Evolutionary conservation across 2,329 filamentous ascomycete species (phyloP), one percentile per base, ranked within the genome.

Genomic region (Penicillium corylophilum): DNA sequence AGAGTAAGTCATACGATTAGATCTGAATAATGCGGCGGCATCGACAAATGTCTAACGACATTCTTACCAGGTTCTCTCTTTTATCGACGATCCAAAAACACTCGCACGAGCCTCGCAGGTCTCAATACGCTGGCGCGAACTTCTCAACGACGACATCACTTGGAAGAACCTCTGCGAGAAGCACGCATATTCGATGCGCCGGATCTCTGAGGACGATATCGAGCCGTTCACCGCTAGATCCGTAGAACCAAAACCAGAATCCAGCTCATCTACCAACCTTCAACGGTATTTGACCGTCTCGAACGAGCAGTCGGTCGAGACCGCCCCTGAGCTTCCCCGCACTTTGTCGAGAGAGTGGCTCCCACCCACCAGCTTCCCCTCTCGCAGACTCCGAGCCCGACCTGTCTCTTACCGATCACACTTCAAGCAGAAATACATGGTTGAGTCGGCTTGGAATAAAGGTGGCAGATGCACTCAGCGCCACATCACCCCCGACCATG

Each of bases 131-230:
- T 99, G 94, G 94, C 84, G 90, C 57, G 92, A 96, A 71, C 80
- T 99, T 7, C 80, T 99, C 44, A 93, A 88, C 67, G 94, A 99
- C 71, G 94, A 99, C 71, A 92, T 96, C 74, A 95, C 94, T 1
- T 99, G 94, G 94, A 96, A 96, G 77, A 90, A 94, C 55, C 81
- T 99, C 18, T 97, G 93, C 70, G 90, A 95, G 59, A 96, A 96
- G 74, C 93, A 96, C 71, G 91, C 94, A 55, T 99, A 96, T 71
- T 90, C 93, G 53, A 96, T 95, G 70, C 84, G 82, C 44, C 73
- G 79, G 46, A 69, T 81, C 45, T 79, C 80, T 73, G 71, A 79
- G 42, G 75, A 74, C 33, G 64, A 56, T 43, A 56, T 70, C 35
- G 72, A 73, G 38, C 65, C 69, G 41, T 67, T 71, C 46, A 66